Conservation (phyloP, 306 rosid genomes). For the Lathyrus oleraceus region DNA sequence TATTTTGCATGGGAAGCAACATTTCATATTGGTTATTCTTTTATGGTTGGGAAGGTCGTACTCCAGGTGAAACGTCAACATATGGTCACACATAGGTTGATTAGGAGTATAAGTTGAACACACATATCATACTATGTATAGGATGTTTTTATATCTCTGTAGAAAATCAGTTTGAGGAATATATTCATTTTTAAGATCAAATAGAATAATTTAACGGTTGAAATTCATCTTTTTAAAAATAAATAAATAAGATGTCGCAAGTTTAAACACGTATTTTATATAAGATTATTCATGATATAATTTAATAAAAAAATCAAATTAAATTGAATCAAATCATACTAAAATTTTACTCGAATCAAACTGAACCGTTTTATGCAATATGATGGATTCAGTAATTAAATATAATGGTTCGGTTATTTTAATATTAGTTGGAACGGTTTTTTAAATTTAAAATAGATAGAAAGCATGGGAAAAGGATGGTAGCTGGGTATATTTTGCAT, state of each 20-base stretch:
- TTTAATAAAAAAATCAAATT: too few relatives aligned
- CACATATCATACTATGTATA: conserved; percentile 10
- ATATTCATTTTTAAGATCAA: neutral
- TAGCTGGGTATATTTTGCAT: conserved; percentile 47
- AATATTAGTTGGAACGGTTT: too few relatives aligned
- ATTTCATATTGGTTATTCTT: conserved; percentile 41
- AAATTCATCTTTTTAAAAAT: too few relatives aligned
- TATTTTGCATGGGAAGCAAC: conserved; percentile 61
- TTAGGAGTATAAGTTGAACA: conserved; percentile 17
- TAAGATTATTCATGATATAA: too few relatives aligned
- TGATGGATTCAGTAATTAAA: too few relatives aligned
- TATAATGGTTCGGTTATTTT: too few relatives aligned
- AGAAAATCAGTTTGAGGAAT: neutral
- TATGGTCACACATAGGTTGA: conserved; percentile 17
- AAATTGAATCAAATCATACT: too few relatives aligned
- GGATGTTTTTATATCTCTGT: neutral
- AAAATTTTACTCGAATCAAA: too few relatives aligned
- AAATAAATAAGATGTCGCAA: too few relatives aligned
- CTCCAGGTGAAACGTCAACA: conserved; percentile 50
- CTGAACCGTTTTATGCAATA: too few relatives aligned
- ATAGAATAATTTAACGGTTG: too few relatives aligned
- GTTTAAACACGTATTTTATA: too few relatives aligned
- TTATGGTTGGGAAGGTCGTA: conserved; percentile 52
- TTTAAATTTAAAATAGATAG: neutral
- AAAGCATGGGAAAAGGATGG: conserved; percentile 23